Evolutionary conservation across 768 basidiomycete species (phyloP), one percentile per base, ranked within the genome.

Genomic region (Leccinum disarticulatum): DNA sequence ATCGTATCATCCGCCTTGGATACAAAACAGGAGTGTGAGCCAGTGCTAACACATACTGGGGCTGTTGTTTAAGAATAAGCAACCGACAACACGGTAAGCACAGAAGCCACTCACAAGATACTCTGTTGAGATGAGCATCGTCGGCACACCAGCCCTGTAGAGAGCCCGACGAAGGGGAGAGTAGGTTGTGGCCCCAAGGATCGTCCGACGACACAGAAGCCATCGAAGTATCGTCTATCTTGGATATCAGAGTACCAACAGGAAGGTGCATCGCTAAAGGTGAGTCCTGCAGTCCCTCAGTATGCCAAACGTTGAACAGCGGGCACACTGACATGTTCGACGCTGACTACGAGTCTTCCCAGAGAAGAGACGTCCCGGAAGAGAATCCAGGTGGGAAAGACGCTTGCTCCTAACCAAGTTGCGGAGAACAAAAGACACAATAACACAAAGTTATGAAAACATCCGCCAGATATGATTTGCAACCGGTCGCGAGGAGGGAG

Each of bases 361-460:
- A 76, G 57, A 8, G 67, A 56, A 1, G 80, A 77, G 7, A 85
- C 61, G 67, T 92, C 83, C 22, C 66, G 71, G 68, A 90, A 93
- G 17, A 77, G 64, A 41, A 77, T 58, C 52, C 69, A 63, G 61
- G 75, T 68, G 10, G 74, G 57, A 36, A 68, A 13, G 10, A 50
- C 57, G 0, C 73, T 73, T 7, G 73, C 56, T 3, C 76, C 74
- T 15, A 64, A 61, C 58, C 74, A 74, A n/a, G 77, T 68, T 14
- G 77, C 55, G 6, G 73, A 62, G 3, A 77, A 60, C 17, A 89
- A 73, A 7, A 84, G 30, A 51, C 79, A 68, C 77, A 81, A 88
- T 41, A 87, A 77, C 5, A 86, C 58, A 11, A 92, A 68, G 67
- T 94, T 95, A 72, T 94, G 90, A 63, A 86, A 89, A 17, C 91